Percentiles rank a stretch among this genome's conserved stretches.
Evolutionary conservation across 352 stramenopile genomes (phyloP).

Genomic region (Globisporangium apiculatum): DNA sequence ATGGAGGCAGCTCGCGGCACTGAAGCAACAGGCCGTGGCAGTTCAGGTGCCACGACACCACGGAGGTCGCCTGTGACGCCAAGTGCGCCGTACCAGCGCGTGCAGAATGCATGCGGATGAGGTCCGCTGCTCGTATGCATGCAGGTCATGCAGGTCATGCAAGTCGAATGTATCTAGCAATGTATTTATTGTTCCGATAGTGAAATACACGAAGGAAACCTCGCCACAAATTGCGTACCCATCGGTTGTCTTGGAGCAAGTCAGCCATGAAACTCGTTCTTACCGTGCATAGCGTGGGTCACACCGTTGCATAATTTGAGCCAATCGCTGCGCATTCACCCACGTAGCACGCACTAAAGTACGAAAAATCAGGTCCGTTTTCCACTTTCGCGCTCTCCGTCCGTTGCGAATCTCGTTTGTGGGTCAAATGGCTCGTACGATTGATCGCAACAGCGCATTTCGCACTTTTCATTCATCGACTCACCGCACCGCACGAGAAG

Average conservation of each 20-base stretch:
- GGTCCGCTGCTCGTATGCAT: neutral
- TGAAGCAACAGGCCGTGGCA: neutral
- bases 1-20: neutral
- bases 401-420: neutral
- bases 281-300: neutral
- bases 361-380: conserved; percentile 10
- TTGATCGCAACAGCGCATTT: neutral
- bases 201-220: no score
- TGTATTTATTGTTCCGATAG: no score
- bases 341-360: conserved; percentile 1
- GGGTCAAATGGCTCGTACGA: neutral
- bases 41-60: neutral
- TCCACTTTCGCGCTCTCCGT: neutral
- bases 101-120: neutral
- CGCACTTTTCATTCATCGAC: conserved; percentile 1
- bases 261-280: neutral
- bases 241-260: neutral
- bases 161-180: no score
- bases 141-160: no score
- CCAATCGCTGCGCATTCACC: conserved; percentile 3
- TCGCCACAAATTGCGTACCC: neutral
- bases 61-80: neutral
- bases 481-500: conserved; percentile 1
- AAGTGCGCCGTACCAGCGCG: conserved; percentile 4
- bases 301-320: neutral